A percentile compares a stretch with the other conserved stretches of the same genome.
Evolutionary conservation across 2,329 filamentous ascomycete species (phyloP).

Genomic region (Penicillium sp.): DNA sequence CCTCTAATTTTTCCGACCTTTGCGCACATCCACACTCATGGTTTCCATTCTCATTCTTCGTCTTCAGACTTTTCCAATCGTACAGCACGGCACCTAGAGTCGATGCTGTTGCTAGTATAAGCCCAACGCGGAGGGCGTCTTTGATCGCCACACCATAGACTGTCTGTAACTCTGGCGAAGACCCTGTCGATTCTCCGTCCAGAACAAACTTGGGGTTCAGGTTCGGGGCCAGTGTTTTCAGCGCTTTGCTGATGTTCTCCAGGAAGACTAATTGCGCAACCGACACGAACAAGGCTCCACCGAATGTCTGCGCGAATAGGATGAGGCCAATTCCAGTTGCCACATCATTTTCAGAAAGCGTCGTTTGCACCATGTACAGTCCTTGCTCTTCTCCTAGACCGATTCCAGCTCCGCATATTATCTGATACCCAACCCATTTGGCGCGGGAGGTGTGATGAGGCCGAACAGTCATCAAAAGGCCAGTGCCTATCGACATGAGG

Average conservation of each 20-base stretch:
- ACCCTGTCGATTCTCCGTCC: not conserved
- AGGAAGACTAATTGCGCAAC: not conserved
- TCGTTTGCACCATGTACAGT: conserved; percentile 2
- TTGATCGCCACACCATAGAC: not conserved
- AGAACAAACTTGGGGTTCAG: not conserved
- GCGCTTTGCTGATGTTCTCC: not conserved
- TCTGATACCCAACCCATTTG: conserved; percentile 3
- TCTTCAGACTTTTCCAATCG: conserved; percentile 4
- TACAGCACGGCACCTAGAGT: conserved; percentile 3
- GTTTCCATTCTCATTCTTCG: not conserved
- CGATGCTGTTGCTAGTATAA: not conserved
- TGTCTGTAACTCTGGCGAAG: not conserved
- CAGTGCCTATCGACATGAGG: conserved; percentile 1
- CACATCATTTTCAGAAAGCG: conserved; percentile 1
- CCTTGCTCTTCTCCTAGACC: conserved; percentile 3
- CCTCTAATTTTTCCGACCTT: not conserved
- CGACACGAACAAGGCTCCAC: conserved; percentile 1
- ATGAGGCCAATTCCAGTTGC: conserved; percentile 2
- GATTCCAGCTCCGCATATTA: conserved; percentile 1
- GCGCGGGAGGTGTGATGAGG: conserved; percentile 1
- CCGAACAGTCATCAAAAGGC: not conserved
- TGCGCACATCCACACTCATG: not conserved
- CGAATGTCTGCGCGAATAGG: conserved; percentile 2
- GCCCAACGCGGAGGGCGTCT: not conserved
- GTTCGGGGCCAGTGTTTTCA: not conserved